Conservation (phyloP, 2,329 filamentous ascomycete genomes). For the Aspergillus sp. region DNA sequence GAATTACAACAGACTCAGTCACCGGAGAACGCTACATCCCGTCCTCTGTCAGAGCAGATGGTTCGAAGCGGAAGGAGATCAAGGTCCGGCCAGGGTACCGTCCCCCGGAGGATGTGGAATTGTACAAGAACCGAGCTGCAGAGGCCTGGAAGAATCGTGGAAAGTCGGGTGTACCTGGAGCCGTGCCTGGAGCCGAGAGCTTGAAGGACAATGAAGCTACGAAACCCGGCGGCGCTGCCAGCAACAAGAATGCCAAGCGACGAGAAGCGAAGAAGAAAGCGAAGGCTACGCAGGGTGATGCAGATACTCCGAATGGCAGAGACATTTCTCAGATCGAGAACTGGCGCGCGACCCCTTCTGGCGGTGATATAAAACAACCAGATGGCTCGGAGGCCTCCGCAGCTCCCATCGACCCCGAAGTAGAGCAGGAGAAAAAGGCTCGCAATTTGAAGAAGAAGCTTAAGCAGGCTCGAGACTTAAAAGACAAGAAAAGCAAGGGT, state of each 20-base stretch:
- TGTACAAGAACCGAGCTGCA: slow-evolving; percentile 91
- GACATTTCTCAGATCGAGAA: slow-evolving; percentile 31
- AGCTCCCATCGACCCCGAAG: slow-evolving; percentile 62
- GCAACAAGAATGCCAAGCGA: slow-evolving; percentile 84
- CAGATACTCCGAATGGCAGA: slow-evolving; percentile 21
- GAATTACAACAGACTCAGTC: slow-evolving; percentile 72
- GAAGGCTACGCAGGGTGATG: slow-evolving; percentile 58
- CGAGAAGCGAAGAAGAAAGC: slow-evolving; percentile 66
- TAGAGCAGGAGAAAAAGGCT: slow-evolving; percentile 87
- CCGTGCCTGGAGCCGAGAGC: slow-evolving; percentile 72
- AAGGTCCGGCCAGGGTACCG: slow-evolving; percentile 90
- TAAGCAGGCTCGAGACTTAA: slow-evolving; percentile 85
- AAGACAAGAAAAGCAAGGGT: slow-evolving; percentile 86
- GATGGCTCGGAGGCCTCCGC: slow-evolving; percentile 26
- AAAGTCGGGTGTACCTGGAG: slow-evolving; percentile 72
- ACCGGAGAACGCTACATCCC: slow-evolving; percentile 88
- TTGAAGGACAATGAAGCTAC: slow-evolving; percentile 49
- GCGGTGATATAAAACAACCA: slow-evolving; percentile 25
- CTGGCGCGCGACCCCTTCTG: slow-evolving; percentile 28
- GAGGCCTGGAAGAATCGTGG: slow-evolving; percentile 78
- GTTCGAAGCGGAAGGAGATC: slow-evolving; percentile 89
- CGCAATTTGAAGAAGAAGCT: slow-evolving; percentile 92
- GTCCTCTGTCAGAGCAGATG: slow-evolving; percentile 80
- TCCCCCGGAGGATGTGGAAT: slow-evolving; percentile 90
- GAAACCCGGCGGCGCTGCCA: slow-evolving; percentile 53